Percentiles rank a stretch among this genome's conserved stretches.
Evolutionary conservation across 805 yeast species (phyloP).

Genomic region (Wickerhamomyces sydowiorum): DNA sequence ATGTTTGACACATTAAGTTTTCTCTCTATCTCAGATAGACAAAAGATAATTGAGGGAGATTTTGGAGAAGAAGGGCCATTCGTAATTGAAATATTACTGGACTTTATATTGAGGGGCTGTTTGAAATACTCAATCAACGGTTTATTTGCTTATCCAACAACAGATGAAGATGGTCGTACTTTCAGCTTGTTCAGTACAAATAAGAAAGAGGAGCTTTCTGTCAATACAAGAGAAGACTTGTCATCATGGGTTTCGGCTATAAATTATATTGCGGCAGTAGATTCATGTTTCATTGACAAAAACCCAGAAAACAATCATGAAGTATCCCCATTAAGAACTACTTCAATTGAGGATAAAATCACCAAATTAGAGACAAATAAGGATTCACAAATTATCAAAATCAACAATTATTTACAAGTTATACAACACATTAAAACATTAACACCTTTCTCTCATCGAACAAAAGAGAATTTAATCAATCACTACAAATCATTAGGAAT

Average conservation of each 20-base stretch:
- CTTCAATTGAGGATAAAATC: conserved; percentile 27
- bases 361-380: conserved; percentile 29
- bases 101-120: conserved; percentile 22
- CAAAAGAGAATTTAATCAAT: conserved; percentile 41
- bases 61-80: conserved; percentile 21
- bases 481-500: conserved; percentile 44
- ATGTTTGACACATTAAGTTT: conserved; percentile 36
- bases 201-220: conserved; percentile 35
- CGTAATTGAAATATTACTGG: conserved; percentile 25
- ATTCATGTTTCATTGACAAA: conserved; percentile 27
- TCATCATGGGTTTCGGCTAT: conserved; percentile 55
- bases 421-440: conserved; percentile 36
- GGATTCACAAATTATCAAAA: conserved; percentile 27
- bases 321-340: conserved; percentile 19
- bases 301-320: conserved; percentile 14
- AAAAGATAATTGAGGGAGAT: conserved; percentile 19
- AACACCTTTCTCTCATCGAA: conserved; percentile 50
- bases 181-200: conserved; percentile 37
- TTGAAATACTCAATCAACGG: conserved; percentile 30
- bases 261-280: conserved; percentile 45
- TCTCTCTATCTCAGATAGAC: conserved; percentile 22
- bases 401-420: conserved; percentile 31
- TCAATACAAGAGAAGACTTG: conserved; percentile 39
- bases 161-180: conserved; percentile 12
- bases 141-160: conserved; percentile 31